Percentiles rank a stretch among this genome's conserved stretches.
Evolutionary conservation across 768 basidiomycete species (phyloP).

Genomic region (Tubosaeta sp.): DNA sequence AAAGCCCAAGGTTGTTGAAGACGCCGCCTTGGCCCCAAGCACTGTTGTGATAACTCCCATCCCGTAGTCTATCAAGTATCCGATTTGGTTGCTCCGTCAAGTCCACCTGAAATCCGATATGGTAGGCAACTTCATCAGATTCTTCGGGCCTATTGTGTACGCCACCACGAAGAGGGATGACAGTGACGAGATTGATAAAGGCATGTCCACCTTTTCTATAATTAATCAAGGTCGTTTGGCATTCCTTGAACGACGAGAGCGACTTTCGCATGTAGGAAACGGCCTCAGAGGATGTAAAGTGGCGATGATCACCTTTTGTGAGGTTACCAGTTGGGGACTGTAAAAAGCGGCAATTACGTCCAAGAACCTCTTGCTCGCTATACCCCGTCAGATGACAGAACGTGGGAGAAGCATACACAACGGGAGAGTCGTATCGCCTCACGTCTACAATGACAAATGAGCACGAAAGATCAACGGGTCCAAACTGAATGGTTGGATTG

Average conservation of each 20-base stretch:
- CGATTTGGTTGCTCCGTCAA: slow-evolving; percentile 80
- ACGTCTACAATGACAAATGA: slow-evolving; percentile 91
- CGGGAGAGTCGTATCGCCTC: slow-evolving; percentile 74
- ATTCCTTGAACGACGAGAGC: slow-evolving; percentile 75
- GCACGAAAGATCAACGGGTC: slow-evolving; percentile 90
- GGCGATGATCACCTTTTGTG: slow-evolving; percentile 48
- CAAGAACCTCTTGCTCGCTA: slow-evolving; percentile 68
- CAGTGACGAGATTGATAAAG: slow-evolving; percentile 89
- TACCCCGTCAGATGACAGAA: slow-evolving; percentile 82
- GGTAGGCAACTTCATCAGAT: slow-evolving; percentile 71
- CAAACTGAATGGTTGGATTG: slow-evolving; percentile 71
- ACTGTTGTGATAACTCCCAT: slow-evolving; percentile 66
- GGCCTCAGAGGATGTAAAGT: slow-evolving; percentile 58
- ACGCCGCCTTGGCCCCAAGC: slow-evolving; percentile 7
- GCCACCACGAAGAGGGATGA: slow-evolving; percentile 81
- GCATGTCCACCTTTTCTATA: slow-evolving; percentile 80
- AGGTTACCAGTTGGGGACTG: slow-evolving; percentile 69
- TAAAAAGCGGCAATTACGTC: slow-evolving; percentile 87
- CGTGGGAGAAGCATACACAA: slow-evolving; percentile 86
- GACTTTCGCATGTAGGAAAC: slow-evolving; percentile 66
- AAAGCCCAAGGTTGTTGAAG: background rate
- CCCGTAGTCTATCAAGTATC: slow-evolving; percentile 72
- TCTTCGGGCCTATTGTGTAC: slow-evolving; percentile 43
- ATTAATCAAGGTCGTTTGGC: slow-evolving; percentile 84
- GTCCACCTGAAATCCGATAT: slow-evolving; percentile 96